These are phyloP conservation scores for Rhynchosporium agropyri DNA, from an alignment of 2,329 filamentous ascomycete species.

Conservation along the genomic window DNA sequence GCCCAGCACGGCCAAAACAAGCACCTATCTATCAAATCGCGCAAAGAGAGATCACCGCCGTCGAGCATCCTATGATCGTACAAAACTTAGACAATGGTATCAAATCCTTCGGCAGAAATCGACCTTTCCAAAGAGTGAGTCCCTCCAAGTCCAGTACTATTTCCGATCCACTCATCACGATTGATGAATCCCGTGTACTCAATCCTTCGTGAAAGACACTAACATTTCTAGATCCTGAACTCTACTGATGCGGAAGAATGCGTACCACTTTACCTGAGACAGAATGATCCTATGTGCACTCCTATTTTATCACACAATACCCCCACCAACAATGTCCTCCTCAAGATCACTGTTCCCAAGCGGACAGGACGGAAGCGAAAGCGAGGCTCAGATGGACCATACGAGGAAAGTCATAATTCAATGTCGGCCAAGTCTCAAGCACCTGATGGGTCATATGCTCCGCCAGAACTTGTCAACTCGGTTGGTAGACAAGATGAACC, in stretches of 20 bases:
- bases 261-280: constrained; percentile 74
- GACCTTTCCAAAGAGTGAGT: constrained; percentile 40
- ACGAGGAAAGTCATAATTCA: not conserved
- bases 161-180: not conserved
- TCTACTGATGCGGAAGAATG: constrained; percentile 50
- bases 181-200: constrained; percentile 29
- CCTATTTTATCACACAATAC: constrained; percentile 77
- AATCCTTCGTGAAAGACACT: not conserved
- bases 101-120: constrained; percentile 55
- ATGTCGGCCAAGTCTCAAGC: not conserved
- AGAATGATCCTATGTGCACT: constrained; percentile 76
- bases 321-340: constrained; percentile 77
- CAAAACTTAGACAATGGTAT: constrained; percentile 66
- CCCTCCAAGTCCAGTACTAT: not conserved
- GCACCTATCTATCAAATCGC: constrained; percentile 55
- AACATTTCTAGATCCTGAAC: constrained; percentile 48
- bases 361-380: constrained; percentile 86
- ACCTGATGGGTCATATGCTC: not conserved
- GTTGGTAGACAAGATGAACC: constrained; percentile 56
- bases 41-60: constrained; percentile 54
- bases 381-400: constrained; percentile 68
- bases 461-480: not conserved
- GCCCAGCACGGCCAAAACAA: constrained; percentile 14
- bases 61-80: constrained; percentile 70
- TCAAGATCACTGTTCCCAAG: constrained; percentile 85